Conservation (phyloP, 257 asterid species). For the Ilex aquifolium region DNA sequence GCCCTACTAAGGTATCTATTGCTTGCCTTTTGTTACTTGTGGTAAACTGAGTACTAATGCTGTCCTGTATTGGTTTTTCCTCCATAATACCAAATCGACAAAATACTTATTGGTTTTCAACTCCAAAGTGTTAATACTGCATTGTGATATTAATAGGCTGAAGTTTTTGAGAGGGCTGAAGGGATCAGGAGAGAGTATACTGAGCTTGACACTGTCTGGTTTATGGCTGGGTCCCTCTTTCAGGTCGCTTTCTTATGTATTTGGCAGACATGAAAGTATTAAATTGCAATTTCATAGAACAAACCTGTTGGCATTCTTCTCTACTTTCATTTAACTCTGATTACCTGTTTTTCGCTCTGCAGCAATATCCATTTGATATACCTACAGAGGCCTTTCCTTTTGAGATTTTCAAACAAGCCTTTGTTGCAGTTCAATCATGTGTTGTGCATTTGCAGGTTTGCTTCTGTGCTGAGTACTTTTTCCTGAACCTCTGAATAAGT, state of each 20-base stretch:
- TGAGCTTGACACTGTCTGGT: slow-evolving; percentile 99
- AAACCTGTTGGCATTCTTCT: not conserved
- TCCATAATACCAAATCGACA: no score
- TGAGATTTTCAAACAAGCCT: slow-evolving; percentile 98
- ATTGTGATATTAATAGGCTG: slow-evolving; percentile 46
- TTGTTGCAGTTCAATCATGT: slow-evolving; percentile 97
- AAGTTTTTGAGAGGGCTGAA: slow-evolving; percentile 75
- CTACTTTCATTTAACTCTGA: not conserved
- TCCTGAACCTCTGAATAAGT: not conserved
- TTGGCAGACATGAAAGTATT: not conserved
- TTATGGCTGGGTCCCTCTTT: slow-evolving; percentile 98
- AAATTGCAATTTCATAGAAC: not conserved
- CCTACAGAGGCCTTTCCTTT: slow-evolving; percentile 97
- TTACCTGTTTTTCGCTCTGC: slow-evolving; percentile 14
- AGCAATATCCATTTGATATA: slow-evolving; percentile 99
- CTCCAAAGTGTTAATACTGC: slow-evolving; percentile 13
- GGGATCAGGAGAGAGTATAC: slow-evolving; percentile 90
- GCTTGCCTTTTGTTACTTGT: slow-evolving; percentile 12
- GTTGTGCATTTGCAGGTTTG: slow-evolving; percentile 98
- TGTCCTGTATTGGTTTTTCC: not conserved
- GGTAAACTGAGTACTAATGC: slow-evolving; percentile 12
- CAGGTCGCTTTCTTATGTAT: slow-evolving; percentile 39
- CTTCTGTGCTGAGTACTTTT: slow-evolving; percentile 6
- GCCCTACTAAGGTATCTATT: slow-evolving; percentile 81
- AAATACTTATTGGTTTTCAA: no score